Conservation (phyloP, 345 rosid species). For the Passiflora organensis region DNA sequence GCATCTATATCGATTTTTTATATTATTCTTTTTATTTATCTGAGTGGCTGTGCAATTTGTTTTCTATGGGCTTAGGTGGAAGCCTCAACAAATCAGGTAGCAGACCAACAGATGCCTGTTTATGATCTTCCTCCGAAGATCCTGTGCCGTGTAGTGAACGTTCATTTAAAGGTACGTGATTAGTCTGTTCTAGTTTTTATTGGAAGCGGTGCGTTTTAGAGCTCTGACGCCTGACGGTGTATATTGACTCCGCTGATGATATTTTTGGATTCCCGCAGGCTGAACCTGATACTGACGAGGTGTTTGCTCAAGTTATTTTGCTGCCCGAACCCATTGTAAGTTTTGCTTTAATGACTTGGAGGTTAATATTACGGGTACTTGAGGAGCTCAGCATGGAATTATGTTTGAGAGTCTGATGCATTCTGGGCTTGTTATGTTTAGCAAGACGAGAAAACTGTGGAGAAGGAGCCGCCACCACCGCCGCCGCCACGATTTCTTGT, state of each 20-base stretch:
- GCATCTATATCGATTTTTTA: neutral
- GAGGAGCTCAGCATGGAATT: neutral
- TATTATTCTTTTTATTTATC: neutral
- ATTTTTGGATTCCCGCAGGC: conserved; percentile 29
- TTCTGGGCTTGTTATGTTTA: conserved; percentile 5
- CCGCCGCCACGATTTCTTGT: conserved; percentile 30
- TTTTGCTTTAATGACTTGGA: too few species aligned
- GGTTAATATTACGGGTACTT: neutral
- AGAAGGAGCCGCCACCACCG: conserved; percentile 27
- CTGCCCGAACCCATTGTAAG: conserved; percentile 36
- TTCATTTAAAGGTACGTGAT: conserved; percentile 32
- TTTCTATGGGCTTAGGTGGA: conserved; percentile 27
- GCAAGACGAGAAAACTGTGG: conserved; percentile 35
- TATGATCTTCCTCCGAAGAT: conserved; percentile 40
- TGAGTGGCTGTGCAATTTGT: conserved; percentile 1
- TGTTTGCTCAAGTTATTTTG: conserved; percentile 49
- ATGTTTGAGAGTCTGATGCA: neutral
- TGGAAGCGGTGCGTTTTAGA: neutral
- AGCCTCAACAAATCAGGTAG: conserved; percentile 46
- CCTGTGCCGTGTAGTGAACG: conserved; percentile 42
- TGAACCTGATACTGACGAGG: conserved; percentile 54
- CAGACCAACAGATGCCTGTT: conserved; percentile 41
- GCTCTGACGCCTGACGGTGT: too few species aligned
- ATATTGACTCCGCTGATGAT: neutral
- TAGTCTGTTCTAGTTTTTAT: neutral